Base-by-base conservation (phyloP, 2,329 filamentous ascomycete genomes). In the Ascochyta pisi region DNA sequence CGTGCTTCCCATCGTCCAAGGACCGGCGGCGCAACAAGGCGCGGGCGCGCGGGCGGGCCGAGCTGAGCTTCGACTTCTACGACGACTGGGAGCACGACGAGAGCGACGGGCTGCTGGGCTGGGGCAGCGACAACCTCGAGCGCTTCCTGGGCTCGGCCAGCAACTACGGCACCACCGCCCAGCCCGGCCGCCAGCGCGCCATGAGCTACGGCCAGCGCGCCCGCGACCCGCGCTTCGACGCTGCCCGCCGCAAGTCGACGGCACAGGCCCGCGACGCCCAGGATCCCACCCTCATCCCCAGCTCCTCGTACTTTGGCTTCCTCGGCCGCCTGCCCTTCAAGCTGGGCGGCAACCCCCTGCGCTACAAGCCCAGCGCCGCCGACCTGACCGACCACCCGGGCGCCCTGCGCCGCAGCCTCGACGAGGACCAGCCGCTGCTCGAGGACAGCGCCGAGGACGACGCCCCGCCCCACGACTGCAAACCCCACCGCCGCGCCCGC, bases 51-150 rank as follows among this genome's bases (percentile, higher is more conserved):
- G 86, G 85, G 2, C 77, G 86, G 47, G 90, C 92, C 26, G 93
- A 97, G 76, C 86, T 90, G 67, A 93, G 86, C 69, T 98, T 98
- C 73, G 94, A 97, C 75, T 98, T 98, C 74, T 98, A 98, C 79
- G 94, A 97, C 76, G 94, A 97, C 76, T 98, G 94, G 94, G 92
- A 96, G 58, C 83, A 86, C 50, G 84, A 86, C 27, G 83, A 84
- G 46, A 81, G 80, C 31, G 83, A 86, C 35, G 84, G 87, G 0
- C 75, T 94, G 43, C 78, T 93, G 48, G 88, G 86, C 41, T 96
- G 92, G 90, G 88, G 89, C 35, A 78, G 84, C 64, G 92, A 96
- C 68, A 92, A 96, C 71, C 87, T 96, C 79, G 94, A 96, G 73
- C 83, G 91, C 47, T 77, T 97, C 60, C 78, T 96, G 46, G 90